Base-by-base conservation (phyloP, 2,329 filamentous ascomycete genomes). In the Alternaria hordeiaustralica region DNA sequence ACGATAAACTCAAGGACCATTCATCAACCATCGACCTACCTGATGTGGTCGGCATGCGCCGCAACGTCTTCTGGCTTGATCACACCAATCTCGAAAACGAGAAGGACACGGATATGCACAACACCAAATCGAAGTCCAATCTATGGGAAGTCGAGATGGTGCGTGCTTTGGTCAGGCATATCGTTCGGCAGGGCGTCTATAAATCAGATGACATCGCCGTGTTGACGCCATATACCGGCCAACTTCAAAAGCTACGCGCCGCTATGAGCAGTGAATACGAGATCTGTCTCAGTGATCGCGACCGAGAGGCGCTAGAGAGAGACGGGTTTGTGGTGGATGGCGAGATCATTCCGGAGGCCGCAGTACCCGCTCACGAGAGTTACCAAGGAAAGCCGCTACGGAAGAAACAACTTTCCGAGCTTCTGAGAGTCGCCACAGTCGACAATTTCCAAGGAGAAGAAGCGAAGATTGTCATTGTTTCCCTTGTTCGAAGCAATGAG, bases 391-490 rank as follows among this genome's bases (percentile, higher is more conserved):
- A 55, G 20, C 67, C 69, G 6, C 36, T 77, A 0, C 61, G 71
- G n/a, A 74, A 70, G 63, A 76, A 69, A 18, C 63, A 67, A 10
- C 55, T 75, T 6, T 64, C 56, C 15, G 71, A 77, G 5, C 18
- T 72, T 6, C 54, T 77, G 3, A 51, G 74, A 5, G 76, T 90
- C 0, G 89, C 90, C 0, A 93, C 89, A 0, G 86, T 93, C 0
- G 90, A 92, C 74, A 94, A 93, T 66, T 94, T 92, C 59, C 90
- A 94, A 69, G 92, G 91, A 0, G 91, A 94, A 72, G 91, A 94
- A 71, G 89, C 88, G 2, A 89, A 92, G 55, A 81, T 94, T 9
- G 83, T 94, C 0, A 82, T 94, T 3, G 81, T 94, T 0, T 92
- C 89, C 0, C 81, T 94, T 0, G 90, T 93, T 0, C 86, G 92